Conservation (phyloP, 2,329 filamentous ascomycete genomes). For the Penicillium fuscoglaucum region DNA sequence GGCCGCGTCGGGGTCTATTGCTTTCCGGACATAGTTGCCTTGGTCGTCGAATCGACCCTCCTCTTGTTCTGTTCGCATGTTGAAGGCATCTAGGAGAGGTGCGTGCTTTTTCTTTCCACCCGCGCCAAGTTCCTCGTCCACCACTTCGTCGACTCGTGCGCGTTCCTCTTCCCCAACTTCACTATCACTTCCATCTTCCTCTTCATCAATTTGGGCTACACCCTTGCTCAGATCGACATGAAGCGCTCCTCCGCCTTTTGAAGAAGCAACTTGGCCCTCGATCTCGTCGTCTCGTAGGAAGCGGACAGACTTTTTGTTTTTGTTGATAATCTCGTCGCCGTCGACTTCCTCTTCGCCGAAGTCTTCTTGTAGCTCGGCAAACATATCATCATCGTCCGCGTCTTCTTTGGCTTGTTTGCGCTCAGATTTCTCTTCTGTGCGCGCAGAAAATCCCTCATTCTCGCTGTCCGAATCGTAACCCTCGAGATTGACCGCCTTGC, state of each 20-base stretch:
- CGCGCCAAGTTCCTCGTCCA: conserved; percentile 87
- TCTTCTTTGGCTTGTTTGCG: conserved; percentile 35
- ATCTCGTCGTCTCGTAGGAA: conserved; percentile 67
- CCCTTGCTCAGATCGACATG: conserved; percentile 55
- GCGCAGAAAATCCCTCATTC: conserved; percentile 81
- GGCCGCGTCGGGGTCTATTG: conserved; percentile 80
- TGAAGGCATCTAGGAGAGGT: conserved; percentile 93
- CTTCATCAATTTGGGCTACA: conserved; percentile 57
- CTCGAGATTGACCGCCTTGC: conserved; percentile 92
- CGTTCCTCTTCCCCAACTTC: conserved; percentile 65
- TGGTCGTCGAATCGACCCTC: conserved; percentile 88
- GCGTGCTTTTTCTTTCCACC: conserved; percentile 91
- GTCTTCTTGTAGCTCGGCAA: conserved; percentile 68
- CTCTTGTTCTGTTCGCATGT: conserved; percentile 85
- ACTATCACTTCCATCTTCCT: conserved; percentile 59
- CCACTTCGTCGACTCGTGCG: conserved; percentile 70
- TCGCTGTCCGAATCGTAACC: conserved; percentile 94
- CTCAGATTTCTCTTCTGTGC: conserved; percentile 62
- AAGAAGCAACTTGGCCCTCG: conserved; percentile 72
- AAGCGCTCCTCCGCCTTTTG: conserved; percentile 72
- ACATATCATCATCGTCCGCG: conserved; percentile 70
- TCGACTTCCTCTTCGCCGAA: conserved; percentile 55
- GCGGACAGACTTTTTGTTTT: conserved; percentile 62
- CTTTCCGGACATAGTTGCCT: conserved; percentile 90
- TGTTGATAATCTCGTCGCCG: conserved; percentile 52